These are phyloP conservation scores for Castanopsis chinensis DNA, from an alignment of 306 rosid species.

Conservation along the genomic window DNA sequence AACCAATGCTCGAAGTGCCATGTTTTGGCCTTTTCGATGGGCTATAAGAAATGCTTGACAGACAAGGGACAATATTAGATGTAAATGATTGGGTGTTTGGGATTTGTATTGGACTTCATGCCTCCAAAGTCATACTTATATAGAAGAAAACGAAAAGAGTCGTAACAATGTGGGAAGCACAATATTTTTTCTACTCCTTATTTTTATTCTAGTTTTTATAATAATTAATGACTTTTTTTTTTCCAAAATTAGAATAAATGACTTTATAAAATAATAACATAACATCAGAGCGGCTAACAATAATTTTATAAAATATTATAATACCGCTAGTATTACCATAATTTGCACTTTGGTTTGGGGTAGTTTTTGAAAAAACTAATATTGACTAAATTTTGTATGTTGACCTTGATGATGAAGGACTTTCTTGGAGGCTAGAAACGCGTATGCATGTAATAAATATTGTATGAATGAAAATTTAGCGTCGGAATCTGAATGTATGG, in stretches of 20 bases:
- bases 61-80: conserved; percentile 6
- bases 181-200: background rate
- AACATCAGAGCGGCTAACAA: background rate
- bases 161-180: background rate
- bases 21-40: background rate
- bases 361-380: background rate
- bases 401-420: background rate
- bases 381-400: background rate
- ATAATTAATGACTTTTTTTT: background rate
- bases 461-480: background rate
- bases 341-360: background rate
- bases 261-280: background rate
- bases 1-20: background rate
- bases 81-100: background rate
- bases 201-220: background rate
- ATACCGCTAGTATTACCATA: background rate
- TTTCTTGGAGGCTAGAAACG: background rate
- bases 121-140: background rate
- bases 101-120: background rate
- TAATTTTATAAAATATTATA: background rate
- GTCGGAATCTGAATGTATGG: background rate
- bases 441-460: background rate
- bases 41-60: background rate
- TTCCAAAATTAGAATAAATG: background rate
- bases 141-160: background rate